A percentile compares a stretch with the other conserved stretches of the same genome.
Evolutionary conservation across 495 filamentous ascomycete genomes (phyloP).

Genomic region (Lasiosphaeria ovina): DNA sequence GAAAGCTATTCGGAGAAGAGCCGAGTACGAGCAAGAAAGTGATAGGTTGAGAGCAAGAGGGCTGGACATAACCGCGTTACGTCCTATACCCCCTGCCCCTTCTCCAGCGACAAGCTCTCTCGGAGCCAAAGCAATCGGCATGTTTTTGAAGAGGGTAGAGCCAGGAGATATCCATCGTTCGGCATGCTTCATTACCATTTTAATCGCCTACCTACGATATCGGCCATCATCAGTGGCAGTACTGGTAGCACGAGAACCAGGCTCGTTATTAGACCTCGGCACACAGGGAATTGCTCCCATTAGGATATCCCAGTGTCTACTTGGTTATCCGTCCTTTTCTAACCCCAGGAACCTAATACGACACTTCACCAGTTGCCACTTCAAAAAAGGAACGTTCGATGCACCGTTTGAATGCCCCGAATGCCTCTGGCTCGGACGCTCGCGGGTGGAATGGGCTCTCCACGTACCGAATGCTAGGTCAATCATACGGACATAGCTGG

Average conservation of each 20-base stretch:
- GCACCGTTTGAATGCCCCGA: neutral
- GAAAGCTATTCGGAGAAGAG: neutral
- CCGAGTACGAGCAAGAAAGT: neutral
- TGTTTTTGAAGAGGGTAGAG: neutral
- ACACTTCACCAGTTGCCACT: neutral
- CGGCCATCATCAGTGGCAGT: neutral
- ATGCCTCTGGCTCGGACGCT: neutral
- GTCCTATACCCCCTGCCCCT: neutral
- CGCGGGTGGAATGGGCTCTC: too few relatives aligned
- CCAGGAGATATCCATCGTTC: neutral
- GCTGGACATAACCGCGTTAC: neutral
- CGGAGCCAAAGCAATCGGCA: neutral
- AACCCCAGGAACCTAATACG: neutral
- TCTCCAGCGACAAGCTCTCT: neutral
- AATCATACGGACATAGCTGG: too few relatives aligned
- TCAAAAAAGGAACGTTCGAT: neutral
- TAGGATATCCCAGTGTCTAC: neutral
- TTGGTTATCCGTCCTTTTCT: neutral
- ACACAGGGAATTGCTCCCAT: neutral
- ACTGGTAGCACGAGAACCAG: constrained; percentile 1
- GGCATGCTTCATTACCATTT: neutral
- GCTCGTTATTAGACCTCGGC: neutral
- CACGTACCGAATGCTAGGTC: too few relatives aligned
- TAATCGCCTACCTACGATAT: neutral
- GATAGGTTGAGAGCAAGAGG: neutral